These are phyloP conservation scores for Oryza australiensis DNA, from an alignment of 176 grass and related monocot species.

Conservation along the genomic window DNA sequence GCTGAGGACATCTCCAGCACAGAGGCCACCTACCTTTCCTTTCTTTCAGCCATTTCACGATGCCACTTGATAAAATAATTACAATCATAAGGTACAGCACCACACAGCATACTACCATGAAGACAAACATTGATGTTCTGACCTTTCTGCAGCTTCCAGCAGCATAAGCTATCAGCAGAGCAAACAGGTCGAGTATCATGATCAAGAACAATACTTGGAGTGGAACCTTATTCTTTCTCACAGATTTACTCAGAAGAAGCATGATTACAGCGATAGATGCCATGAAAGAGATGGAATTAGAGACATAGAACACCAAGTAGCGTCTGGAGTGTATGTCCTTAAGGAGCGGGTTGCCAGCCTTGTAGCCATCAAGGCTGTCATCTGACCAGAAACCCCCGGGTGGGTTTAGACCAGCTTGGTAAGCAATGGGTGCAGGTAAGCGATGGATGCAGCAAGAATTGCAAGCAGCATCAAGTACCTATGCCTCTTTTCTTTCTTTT, in stretches of 20 bases:
- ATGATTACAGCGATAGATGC: conserved; percentile 37
- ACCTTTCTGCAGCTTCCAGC: conserved; percentile 58
- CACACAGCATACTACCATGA: conserved; percentile 32
- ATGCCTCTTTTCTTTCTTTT: conserved; percentile 28
- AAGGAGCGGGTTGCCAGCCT: conserved; percentile 31
- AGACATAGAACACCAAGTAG: conserved; percentile 40
- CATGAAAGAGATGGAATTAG: conserved; percentile 53
- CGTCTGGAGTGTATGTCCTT: conserved; percentile 21
- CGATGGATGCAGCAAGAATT: conserved; percentile 45
- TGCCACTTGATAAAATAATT: background rate
- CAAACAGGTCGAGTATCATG: conserved; percentile 46
- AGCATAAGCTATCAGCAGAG: conserved; percentile 47
- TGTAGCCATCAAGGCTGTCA: background rate
- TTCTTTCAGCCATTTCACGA: conserved; percentile 12
- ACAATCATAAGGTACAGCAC: conserved; percentile 29
- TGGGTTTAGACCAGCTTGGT: conserved; percentile 58
- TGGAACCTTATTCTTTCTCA: conserved; percentile 21
- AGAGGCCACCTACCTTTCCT: background rate
- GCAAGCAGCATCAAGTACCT: conserved; percentile 61
- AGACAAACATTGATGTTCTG: conserved; percentile 42
- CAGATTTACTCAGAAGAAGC: conserved; percentile 47
- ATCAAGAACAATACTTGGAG: conserved; percentile 39
- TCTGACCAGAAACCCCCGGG: conserved; percentile 50
- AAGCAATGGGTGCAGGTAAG: conserved; percentile 52
- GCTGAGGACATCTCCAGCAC: background rate